Evolutionary conservation across 2,329 filamentous ascomycete genomes (phyloP).

Genomic region (Pseudodiploospora longispora): DNA sequence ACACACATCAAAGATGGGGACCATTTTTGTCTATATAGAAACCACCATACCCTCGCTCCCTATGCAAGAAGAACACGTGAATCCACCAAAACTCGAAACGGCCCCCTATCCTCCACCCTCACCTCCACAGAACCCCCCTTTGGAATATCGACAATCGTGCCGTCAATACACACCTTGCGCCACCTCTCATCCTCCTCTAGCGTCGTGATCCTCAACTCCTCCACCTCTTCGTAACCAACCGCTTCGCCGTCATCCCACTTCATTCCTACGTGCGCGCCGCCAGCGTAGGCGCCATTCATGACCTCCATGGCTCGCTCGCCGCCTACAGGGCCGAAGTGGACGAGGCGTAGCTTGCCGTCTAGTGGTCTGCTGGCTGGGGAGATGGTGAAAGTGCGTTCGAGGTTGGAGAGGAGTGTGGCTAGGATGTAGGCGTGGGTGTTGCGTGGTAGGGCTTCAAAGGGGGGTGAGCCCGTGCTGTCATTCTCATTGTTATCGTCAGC

Average conservation of each 20-base stretch:
- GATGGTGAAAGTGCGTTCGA: conserved; percentile 76
- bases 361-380: conserved; percentile 65
- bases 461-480: conserved; percentile 2
- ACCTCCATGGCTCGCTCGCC: conserved; percentile 65
- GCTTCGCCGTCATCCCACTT: conserved; percentile 45
- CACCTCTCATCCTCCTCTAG: conserved; percentile 62
- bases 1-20: too few relatives aligned
- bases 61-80: conserved; percentile 11
- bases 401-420: conserved; percentile 65
- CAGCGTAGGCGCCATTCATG: conserved; percentile 58
- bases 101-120: conserved; percentile 33
- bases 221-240: conserved; percentile 65
- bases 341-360: conserved; percentile 60
- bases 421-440: conserved; percentile 68
- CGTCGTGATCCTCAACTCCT: conserved; percentile 58
- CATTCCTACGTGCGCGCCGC: conserved; percentile 47
- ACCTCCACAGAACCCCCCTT: conserved; percentile 65
- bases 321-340: conserved; percentile 64
- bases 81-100: conserved; percentile 38
- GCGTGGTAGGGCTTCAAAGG: conserved; percentile 21
- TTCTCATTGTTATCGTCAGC: too few relatives aligned
- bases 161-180: conserved; percentile 87
- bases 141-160: conserved; percentile 71
- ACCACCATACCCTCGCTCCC: too few relatives aligned
- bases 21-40: too few relatives aligned